Base-by-base conservation (phyloP, 176 grass and related monocot species). In the Aegilops speltoides region DNA sequence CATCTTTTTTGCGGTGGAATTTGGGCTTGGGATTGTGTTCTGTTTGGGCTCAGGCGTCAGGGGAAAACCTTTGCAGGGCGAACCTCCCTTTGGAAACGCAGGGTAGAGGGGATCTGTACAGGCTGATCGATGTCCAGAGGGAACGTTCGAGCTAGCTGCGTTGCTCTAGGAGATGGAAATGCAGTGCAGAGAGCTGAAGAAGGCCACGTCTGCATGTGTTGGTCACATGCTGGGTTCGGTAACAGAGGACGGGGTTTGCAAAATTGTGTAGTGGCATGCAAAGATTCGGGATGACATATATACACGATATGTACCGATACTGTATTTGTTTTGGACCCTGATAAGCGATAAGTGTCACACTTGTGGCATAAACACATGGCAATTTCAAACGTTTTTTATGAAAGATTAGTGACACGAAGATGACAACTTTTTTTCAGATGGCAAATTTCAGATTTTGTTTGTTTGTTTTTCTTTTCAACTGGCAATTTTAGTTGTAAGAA, bases 1-100 rank as follows among this genome's bases (percentile, higher is more conserved):
- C 6, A 15, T 15, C 34, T 22, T 32, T 31, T 14, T 31, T 75
- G 10, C 5, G 24, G 20, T 36, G 41, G 64, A 1, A 57, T 69
- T 2, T 50, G 16, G 40, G 7, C 23, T 33, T 52, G 6, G 25
- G 72, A 5, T 10, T 59, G 16, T 22, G 70, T 40, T 68, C 38
- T 7, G 1, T 77, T 28, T 29, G 24, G 16, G 25, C 23, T 75
- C 40, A 17, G 40, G 10, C 4, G 7, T 46, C 7, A 26, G 2
- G 1, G 60, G 52, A 32, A 57, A 82, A 73, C 34, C 33, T 82
- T 12, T 89, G 86, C 92, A 92, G 92, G 83, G 86, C 80, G 40
- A 86, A 78, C 82, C 88, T 97, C 37, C 92, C 88, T 20, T 85
- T 94, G 85, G 83, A 90, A 48, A 79, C 48, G 62, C 92, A 92